A percentile compares a stretch with the other conserved stretches of the same genome.
These are phyloP conservation scores for Dichotomocladium elegans DNA, from an alignment of 371 early-diverging fungal genomes.

Conservation along the genomic window DNA sequence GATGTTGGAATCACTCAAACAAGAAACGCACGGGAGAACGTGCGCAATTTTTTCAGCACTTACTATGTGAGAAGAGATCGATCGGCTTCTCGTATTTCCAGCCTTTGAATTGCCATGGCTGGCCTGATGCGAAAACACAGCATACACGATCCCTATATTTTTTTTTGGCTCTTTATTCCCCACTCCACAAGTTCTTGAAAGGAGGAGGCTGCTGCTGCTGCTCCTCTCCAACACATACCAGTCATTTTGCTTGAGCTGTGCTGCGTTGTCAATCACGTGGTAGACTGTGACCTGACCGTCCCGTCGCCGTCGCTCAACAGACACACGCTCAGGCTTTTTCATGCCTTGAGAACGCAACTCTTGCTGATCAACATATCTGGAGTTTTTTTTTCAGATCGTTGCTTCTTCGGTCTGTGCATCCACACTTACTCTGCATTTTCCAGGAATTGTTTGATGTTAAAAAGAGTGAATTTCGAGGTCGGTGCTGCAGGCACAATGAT, in stretches of 20 bases:
- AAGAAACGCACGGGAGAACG: not conserved
- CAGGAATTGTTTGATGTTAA: conserved; percentile 80
- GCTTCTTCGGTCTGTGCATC: too few species aligned
- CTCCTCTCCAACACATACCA: conserved; percentile 45
- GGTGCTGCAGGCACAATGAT: conserved; percentile 88
- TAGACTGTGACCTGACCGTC: conserved; percentile 52
- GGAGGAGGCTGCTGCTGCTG: not conserved
- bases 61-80: conserved; percentile 77
- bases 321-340: conserved; percentile 59
- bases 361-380: conserved; percentile 64
- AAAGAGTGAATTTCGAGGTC: conserved; percentile 78
- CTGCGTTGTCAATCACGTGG: conserved; percentile 69
- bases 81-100: conserved; percentile 86
- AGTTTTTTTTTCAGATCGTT: too few species aligned
- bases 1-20: too few species aligned
- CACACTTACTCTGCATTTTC: conserved; percentile 59
- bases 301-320: conserved; percentile 51
- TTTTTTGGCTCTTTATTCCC: not conserved
- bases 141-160: conserved; percentile 74
- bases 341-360: conserved; percentile 60
- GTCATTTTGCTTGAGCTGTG: conserved; percentile 64
- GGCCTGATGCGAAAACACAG: conserved; percentile 85
- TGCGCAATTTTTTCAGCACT: not conserved
- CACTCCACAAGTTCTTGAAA: too few species aligned
- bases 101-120: conserved; percentile 90